Evolutionary conservation across 495 filamentous ascomycete genomes (phyloP).

Genomic region (Trichoderma orchidacearum): DNA sequence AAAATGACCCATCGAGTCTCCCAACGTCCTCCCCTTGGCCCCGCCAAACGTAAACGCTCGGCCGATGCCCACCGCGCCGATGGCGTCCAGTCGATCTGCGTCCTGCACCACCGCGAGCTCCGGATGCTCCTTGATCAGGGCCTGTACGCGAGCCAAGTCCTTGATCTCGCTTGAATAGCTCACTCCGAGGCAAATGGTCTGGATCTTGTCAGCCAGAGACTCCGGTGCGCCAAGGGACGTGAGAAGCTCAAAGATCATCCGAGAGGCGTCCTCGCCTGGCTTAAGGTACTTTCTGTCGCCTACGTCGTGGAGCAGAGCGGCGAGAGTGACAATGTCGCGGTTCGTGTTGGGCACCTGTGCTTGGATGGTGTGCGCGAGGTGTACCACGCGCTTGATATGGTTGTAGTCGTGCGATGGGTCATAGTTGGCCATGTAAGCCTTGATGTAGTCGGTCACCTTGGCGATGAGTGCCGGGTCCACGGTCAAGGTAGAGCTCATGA

Average conservation of each 20-base stretch:
- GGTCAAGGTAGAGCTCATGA: constrained; percentile 7
- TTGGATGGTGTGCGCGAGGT: constrained; percentile 46
- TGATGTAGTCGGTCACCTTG: constrained; percentile 42
- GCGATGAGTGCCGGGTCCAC: constrained; percentile 26
- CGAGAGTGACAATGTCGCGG: constrained; percentile 47
- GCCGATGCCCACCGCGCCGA: constrained; percentile 74
- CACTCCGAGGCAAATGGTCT: constrained; percentile 57
- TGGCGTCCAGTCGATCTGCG: constrained; percentile 78
- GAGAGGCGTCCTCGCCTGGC: constrained; percentile 33
- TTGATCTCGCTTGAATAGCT: constrained; percentile 64
- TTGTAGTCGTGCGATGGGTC: constrained; percentile 78
- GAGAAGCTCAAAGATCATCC: constrained; percentile 44
- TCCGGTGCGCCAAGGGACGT: constrained; percentile 36
- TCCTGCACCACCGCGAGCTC: constrained; percentile 83
- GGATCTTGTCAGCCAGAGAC: constrained; percentile 46
- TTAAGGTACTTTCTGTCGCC: constrained; percentile 71
- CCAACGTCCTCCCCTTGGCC: constrained; percentile 42
- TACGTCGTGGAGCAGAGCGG: constrained; percentile 76
- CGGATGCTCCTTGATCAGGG: constrained; percentile 42
- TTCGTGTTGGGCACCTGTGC: constrained; percentile 35
- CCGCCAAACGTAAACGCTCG: constrained; percentile 66
- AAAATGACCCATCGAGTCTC: constrained; percentile 57
- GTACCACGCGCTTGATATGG: constrained; percentile 69
- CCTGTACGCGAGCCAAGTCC: constrained; percentile 35
- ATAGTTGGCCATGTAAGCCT: constrained; percentile 62